Conservation (phyloP, 202 grass and related monocot species). For the Tripidium arundinaceum region DNA sequence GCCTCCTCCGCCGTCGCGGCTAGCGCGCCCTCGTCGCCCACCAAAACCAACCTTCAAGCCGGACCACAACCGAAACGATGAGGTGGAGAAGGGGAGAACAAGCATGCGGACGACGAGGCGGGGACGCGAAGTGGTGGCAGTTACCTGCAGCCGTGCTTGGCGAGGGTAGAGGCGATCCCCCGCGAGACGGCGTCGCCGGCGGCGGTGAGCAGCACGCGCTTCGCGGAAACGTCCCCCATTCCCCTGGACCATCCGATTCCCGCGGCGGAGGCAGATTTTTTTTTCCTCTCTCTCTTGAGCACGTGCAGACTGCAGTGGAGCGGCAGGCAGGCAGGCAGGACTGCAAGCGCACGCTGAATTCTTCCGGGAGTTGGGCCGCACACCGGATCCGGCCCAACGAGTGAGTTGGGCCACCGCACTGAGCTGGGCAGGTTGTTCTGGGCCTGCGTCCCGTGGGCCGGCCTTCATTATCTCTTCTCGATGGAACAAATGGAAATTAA, state of each 20-base stretch:
- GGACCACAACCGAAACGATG: neutral
- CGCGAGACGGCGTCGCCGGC: slow-evolving; percentile 58
- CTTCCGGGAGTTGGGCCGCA: too few relatives aligned
- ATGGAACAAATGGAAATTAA: too few relatives aligned
- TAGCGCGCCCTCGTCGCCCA: slow-evolving; percentile 59
- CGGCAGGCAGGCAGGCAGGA: too few relatives aligned
- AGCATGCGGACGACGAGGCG: neutral
- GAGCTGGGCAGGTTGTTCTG: neutral
- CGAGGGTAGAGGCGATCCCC: slow-evolving; percentile 57
- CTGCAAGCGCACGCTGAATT: too few relatives aligned
- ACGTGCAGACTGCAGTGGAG: too few relatives aligned
- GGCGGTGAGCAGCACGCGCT: slow-evolving; percentile 63
- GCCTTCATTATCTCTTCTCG: neutral
- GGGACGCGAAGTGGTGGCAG: neutral
- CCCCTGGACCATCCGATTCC: neutral
- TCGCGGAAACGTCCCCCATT: slow-evolving; percentile 43
- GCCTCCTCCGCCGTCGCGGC: slow-evolving; percentile 33
- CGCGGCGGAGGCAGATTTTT: neutral
- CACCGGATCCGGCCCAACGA: neutral
- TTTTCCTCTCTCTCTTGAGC: too few relatives aligned
- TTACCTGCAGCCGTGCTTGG: slow-evolving; percentile 67
- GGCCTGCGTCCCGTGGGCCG: neutral
- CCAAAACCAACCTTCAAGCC: slow-evolving; percentile 48
- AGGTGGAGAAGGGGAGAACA: neutral
- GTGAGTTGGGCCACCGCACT: neutral